Evolutionary conservation across 2,329 filamentous ascomycete genomes (phyloP).

Genomic region (Aureobasidium pullulans): DNA sequence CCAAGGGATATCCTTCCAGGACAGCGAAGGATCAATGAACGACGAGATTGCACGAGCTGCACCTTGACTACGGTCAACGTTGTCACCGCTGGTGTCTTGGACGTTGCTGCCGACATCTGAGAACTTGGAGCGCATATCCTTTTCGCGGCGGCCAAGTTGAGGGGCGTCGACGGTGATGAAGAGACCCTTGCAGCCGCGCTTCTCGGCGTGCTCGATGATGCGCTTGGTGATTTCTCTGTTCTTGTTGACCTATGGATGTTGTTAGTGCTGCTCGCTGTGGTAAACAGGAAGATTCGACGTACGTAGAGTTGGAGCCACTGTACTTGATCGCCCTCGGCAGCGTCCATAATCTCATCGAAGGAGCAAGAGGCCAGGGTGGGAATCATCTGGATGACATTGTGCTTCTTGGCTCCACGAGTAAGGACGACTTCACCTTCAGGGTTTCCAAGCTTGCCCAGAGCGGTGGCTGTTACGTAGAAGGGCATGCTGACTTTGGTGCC

Average conservation of each 20-base stretch:
- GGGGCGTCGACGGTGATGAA: slow-evolving; percentile 99
- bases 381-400: slow-evolving; percentile 96
- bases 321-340: slow-evolving; percentile 67
- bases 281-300: not conserved
- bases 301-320: slow-evolving; percentile 95
- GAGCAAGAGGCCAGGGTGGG: slow-evolving; percentile 93
- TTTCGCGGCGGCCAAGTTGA: slow-evolving; percentile 88
- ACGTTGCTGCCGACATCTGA: slow-evolving; percentile 72
- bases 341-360: slow-evolving; percentile 95
- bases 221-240: slow-evolving; percentile 81
- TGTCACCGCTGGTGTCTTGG: slow-evolving; percentile 58
- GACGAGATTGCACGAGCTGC: slow-evolving; percentile 89
- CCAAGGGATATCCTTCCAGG: slow-evolving; percentile 84
- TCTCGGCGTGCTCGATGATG: slow-evolving; percentile 88
- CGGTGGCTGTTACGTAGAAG: slow-evolving; percentile 95
- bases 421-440: slow-evolving; percentile 90
- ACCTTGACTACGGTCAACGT: slow-evolving; percentile 81
- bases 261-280: not conserved
- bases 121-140: slow-evolving; percentile 88
- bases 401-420: slow-evolving; percentile 73
- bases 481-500: slow-evolving; percentile 76
- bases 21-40: slow-evolving; percentile 92
- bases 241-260: slow-evolving; percentile 60
- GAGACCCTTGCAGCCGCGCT: slow-evolving; percentile 83
- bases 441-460: slow-evolving; percentile 88